Percentiles rank a stretch among this genome's conserved stretches.
phyloP scores from a whole-genome alignment of 306 rosid species.

The Dryas drummondii region DNA sequence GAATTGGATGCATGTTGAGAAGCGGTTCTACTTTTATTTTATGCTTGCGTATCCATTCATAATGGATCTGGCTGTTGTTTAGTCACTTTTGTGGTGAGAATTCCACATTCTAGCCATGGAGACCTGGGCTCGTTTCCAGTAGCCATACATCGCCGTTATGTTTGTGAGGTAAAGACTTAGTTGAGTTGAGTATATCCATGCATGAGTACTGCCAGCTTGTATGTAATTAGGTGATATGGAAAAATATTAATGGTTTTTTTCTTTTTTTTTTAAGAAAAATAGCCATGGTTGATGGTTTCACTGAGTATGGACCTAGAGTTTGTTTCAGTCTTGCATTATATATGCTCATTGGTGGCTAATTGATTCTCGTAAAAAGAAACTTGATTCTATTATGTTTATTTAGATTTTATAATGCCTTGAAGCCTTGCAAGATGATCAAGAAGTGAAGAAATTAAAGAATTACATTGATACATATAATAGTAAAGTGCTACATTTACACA shows the following conservation, averaged over 20 bases:
- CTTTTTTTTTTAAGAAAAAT: too few species aligned
- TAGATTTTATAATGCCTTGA: background rate
- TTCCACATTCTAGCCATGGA: background rate
- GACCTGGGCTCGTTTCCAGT: background rate
- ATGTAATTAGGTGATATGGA: background rate
- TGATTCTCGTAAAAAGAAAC: background rate
- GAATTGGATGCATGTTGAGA: background rate
- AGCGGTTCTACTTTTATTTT: background rate
- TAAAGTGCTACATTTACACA: background rate
- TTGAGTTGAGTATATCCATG: background rate
- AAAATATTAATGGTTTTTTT: background rate
- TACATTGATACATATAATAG: background rate
- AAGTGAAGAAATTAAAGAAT: background rate
- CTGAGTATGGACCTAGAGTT: background rate
- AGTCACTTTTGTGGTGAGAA: background rate
- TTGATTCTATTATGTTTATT: background rate
- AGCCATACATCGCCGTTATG: background rate
- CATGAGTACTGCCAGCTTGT: background rate
- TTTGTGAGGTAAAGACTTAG: background rate
- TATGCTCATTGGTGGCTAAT: background rate
- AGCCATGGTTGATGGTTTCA: too few species aligned
- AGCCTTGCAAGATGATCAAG: background rate
- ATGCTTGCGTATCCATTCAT: background rate
- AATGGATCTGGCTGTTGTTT: background rate
- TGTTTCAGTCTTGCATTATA: too few species aligned